Conservation (phyloP, 2,329 filamentous ascomycete species). For the Aspergillus sp. region DNA sequence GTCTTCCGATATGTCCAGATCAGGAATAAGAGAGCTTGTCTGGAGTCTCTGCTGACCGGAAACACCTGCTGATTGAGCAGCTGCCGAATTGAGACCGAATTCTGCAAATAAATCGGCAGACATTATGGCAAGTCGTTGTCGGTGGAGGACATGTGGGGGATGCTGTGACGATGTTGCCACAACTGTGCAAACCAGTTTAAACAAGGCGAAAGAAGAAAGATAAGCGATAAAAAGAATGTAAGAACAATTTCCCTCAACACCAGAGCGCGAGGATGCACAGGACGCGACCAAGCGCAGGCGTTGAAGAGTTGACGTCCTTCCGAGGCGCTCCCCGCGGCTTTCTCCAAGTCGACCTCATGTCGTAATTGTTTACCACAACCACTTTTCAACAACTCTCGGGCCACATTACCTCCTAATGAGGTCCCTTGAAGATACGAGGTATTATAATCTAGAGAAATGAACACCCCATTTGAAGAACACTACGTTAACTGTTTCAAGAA, state of each 20-base stretch:
- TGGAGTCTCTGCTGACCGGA: slow-evolving; percentile 6
- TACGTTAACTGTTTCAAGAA: slow-evolving; percentile 35
- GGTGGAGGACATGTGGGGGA: background rate
- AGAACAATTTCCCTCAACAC: too few relatives aligned
- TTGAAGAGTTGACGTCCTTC: too few relatives aligned
- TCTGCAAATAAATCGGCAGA: slow-evolving; percentile 48
- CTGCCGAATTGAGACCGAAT: slow-evolving; percentile 31
- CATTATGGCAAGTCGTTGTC: slow-evolving; percentile 27
- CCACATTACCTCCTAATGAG: slow-evolving; percentile 39
- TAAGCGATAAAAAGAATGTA: too few relatives aligned
- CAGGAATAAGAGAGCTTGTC: slow-evolving; percentile 16
- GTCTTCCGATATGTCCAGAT: slow-evolving; percentile 16
- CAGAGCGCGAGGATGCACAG: too few relatives aligned
- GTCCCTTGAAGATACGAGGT: slow-evolving; percentile 49
- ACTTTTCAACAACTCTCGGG: background rate
- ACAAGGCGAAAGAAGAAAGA: too few relatives aligned
- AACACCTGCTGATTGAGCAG: slow-evolving; percentile 10
- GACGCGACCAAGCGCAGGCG: too few relatives aligned
- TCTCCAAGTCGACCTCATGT: background rate
- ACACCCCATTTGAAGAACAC: background rate
- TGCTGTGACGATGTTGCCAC: slow-evolving; percentile 6
- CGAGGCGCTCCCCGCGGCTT: too few relatives aligned
- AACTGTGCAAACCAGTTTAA: too few relatives aligned
- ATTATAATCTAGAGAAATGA: slow-evolving; percentile 17
- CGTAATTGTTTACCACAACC: background rate